Base-by-base conservation (phyloP, 78 protist species). In the Guillardia theta region DNA sequence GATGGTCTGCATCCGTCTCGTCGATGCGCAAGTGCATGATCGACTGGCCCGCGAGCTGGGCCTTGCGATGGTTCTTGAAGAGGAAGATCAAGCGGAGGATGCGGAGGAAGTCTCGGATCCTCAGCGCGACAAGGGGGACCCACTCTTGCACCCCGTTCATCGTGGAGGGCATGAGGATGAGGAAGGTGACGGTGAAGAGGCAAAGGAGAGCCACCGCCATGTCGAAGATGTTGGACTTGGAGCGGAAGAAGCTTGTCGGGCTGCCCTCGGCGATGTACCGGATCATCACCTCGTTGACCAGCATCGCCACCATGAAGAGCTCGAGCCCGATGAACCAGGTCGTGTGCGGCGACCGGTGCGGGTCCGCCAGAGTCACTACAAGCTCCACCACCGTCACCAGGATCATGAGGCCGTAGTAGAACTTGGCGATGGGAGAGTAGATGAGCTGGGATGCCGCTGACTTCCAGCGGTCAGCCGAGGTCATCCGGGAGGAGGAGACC, bases 221-320 rank as follows among this genome's bases (percentile, higher is more conserved):
- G 83, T 70, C 83, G 41, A 70, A 70, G 83, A 70, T 12, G 41
- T 12, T 22, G 41, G 83, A 70, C 21, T 36, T 15, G 6, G 33
- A 33, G 83, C 83, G 83, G 83, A 70, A 33, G 83, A 70, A 70
- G 41, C 46, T 12, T 4, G 12, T 24, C 1, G 83, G 83, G 83
- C 83, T 24, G 83, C 62, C 62, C 33, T 70, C 83, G n/a, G 83
- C 83, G 6, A 70, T 4, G 41, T 36, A 0, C 46, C 83, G 83
- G 4, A 70, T 22, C 3, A 4, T 24, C 41, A 70, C 83, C 41
- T 70, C 83, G 21, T 1, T 1, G n/a, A 70, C 1, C 9, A 70
- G 83, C 83, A 70, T 70, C 33, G 83, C 41, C 2, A 58, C 70
- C 41, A 70, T 70, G 83, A 70, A 70, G 83, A 70, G 83, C 41